Evolutionary conservation across 1,139 yeast species (phyloP), one percentile per base, ranked within the genome.

Genomic region (Geotrichum australiense): DNA sequence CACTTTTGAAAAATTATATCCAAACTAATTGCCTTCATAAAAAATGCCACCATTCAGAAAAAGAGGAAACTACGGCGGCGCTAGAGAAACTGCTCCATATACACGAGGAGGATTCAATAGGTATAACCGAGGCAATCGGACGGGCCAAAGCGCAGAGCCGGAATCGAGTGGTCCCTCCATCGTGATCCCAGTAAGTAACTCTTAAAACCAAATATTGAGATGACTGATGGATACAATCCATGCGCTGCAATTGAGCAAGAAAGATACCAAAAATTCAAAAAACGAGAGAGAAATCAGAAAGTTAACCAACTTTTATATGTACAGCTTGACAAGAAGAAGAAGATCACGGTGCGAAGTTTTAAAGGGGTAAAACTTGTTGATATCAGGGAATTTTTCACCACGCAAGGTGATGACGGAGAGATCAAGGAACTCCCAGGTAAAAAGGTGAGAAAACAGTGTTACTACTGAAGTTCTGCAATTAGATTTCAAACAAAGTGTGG

Each of bases 381-480:
- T 54, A 83, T 86, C 43, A 71, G 96, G 44, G 95, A 87, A 59
- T 85, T 69, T 63, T 86, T 83, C 62, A 62, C 70, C 45, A 86
- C 79, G 52, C 43, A 45, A 30, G 72, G 74, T 39, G 71, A 69
- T 2, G 33, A 42, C 19, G 69, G 75, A 8, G 73, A 76, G 10
- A 34, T 25, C 5, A 35, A 37, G 10, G 80, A 75, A 47, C 67
- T 74, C 63, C 96, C 96, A 0, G 94, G 94, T 0, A 79, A 78
- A 56, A 86, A 86, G 53, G 71, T 64, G 51, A 35, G 65, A 6
- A 8, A 10, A 24, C 4, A 23, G 48, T 20, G 15, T 4, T 29
- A 29, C 20, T 5, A 23, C 11, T 16, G 5, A 27, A 24, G 1
- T 12, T 11, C 22, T 19, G 4, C 18, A 34, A 20, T 24, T 28